A percentile compares a stretch with the other conserved stretches of the same genome.
Conservation (phyloP, 768 basidiomycete genomes). For the Trametes sanguinea region DNA sequence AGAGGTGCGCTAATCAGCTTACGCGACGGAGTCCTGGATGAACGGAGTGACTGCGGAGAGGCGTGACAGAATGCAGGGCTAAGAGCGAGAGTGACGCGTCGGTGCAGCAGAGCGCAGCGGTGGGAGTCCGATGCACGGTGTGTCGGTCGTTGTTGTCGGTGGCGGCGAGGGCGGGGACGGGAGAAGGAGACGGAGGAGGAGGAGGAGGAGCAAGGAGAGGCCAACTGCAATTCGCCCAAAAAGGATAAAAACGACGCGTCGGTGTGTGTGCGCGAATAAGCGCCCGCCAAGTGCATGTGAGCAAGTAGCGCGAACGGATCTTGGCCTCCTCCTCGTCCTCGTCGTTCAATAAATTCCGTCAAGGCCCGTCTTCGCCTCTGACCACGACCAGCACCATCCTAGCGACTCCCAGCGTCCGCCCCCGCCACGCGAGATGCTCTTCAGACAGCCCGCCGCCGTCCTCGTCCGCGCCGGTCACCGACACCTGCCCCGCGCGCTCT, state of each 20-base stretch:
- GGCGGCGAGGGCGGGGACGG: constrained; percentile 1
- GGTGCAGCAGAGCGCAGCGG: not conserved
- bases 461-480: not conserved
- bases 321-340: not conserved
- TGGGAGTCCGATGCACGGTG: not conserved
- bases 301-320: constrained; percentile 10
- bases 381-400: not conserved
- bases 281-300: not conserved
- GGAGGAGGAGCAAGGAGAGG: not conserved
- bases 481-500: constrained; percentile 26
- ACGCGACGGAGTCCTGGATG: not conserved
- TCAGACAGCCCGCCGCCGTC: constrained; percentile 7
- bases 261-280: not conserved
- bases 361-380: not conserved
- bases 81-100: not conserved
- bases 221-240: not conserved
- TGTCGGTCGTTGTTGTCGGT: not conserved
- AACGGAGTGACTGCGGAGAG: constrained; percentile 6
- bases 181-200: not conserved
- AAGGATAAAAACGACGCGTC: constrained; percentile 10
- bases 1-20: not conserved
- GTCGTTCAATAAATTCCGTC: constrained; percentile 5
- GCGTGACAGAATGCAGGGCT: not conserved
- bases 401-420: not conserved
- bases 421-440: constrained; percentile 8